These are phyloP conservation scores for Celoporthe dispersa DNA, from an alignment of 2,329 filamentous ascomycete species.

Conservation along the genomic window DNA sequence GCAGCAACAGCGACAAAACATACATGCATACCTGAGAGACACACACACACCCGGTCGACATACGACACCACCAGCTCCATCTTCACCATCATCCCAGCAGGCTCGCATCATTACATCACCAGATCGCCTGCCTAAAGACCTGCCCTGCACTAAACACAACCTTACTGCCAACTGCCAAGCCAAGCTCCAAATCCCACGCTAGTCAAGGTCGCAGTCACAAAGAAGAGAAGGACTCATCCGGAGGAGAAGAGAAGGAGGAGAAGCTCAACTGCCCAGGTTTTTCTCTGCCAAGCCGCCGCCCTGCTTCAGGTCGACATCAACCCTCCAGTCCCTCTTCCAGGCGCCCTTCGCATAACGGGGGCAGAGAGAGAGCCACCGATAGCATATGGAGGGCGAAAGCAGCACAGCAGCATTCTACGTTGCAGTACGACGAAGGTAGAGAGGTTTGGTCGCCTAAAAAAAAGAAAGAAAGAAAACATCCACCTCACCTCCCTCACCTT, in stretches of 20 bases:
- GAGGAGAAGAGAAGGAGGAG: neutral
- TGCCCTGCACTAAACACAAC: constrained; percentile 3
- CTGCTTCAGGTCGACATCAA: neutral
- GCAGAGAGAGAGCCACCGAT: neutral
- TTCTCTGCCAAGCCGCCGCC: neutral
- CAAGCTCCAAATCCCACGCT: constrained; percentile 1
- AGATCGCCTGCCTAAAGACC: neutral
- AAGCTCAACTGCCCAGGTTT: neutral
- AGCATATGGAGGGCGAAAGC: neutral
- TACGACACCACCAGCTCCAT: neutral
- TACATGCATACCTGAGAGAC: neutral
- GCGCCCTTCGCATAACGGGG: neutral
- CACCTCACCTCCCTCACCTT: neutral
- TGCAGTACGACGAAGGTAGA: neutral
- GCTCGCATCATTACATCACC: constrained; percentile 12
- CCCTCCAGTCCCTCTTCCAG: neutral
- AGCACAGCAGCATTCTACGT: neutral
- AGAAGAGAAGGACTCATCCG: constrained; percentile 1
- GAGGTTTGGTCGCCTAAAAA: neutral
- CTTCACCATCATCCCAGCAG: neutral
- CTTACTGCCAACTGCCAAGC: constrained; percentile 1
- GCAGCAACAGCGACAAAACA: neutral
- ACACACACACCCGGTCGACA: neutral
- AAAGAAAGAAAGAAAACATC: neutral
- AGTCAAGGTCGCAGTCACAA: neutral